phyloP scores from a whole-genome alignment of 2,329 filamentous ascomycete species.

The Ophiostoma pallidulum region DNA sequence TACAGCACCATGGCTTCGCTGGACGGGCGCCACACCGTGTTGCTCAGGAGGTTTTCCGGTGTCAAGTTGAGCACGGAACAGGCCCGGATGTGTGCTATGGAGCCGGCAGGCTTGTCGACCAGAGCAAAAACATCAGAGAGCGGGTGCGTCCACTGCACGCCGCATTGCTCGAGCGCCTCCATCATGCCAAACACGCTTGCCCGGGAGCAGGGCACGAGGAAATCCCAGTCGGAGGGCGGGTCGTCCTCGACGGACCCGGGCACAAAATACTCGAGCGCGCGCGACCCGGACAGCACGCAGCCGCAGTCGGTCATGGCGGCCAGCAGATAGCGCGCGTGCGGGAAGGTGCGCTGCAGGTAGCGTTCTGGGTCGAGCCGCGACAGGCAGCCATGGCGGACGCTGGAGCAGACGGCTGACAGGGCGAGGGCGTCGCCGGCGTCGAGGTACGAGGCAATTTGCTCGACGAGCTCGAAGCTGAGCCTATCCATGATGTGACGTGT shows the following conservation, averaged over 20 bases:
- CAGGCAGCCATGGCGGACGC: background rate
- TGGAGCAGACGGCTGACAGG: background rate
- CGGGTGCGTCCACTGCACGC: conserved; percentile 11
- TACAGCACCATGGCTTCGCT: background rate
- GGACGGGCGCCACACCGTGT: background rate
- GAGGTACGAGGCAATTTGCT: conserved; percentile 6
- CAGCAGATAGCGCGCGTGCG: conserved; percentile 7
- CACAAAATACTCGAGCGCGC: conserved; percentile 15
- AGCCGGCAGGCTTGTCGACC: background rate
- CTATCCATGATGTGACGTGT: conserved; percentile 4
- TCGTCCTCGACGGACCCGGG: conserved; percentile 7
- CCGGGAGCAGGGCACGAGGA: conserved; percentile 12
- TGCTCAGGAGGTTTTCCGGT: background rate
- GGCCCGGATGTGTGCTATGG: background rate
- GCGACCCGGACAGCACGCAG: conserved; percentile 14
- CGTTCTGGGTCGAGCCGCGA: conserved; percentile 11
- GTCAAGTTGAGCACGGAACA: background rate
- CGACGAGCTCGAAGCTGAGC: conserved; percentile 14
- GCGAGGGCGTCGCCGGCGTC: conserved; percentile 6
- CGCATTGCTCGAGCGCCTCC: conserved; percentile 8
- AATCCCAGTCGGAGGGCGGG: conserved; percentile 14
- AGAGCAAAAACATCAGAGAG: conserved; percentile 5
- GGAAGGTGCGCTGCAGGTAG: conserved; percentile 9
- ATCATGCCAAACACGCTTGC: conserved; percentile 13
- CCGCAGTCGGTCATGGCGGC: conserved; percentile 13